phyloP scores from a whole-genome alignment of 129 eudicot genomes.

The Smallanthus sonchifolius region DNA sequence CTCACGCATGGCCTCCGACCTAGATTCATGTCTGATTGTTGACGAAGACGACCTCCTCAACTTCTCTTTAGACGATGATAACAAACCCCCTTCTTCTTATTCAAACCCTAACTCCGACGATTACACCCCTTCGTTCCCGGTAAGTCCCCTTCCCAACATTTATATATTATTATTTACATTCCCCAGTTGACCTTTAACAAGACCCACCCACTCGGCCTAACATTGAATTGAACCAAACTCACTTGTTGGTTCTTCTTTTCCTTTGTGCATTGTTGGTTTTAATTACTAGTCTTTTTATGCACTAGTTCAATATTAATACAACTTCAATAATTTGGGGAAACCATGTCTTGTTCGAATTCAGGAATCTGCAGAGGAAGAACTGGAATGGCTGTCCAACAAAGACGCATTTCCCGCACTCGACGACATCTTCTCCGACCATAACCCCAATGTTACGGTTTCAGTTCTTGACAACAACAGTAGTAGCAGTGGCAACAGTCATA shows the following conservation, averaged over 20 bases:
- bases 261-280: not conserved
- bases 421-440: conserved; percentile 43
- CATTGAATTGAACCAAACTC: no score
- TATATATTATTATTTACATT: no score
- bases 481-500: conserved; percentile 30
- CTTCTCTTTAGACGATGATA: conserved; percentile 55
- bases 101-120: conserved; percentile 24
- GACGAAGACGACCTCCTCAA: conserved; percentile 75
- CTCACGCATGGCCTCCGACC: conserved; percentile 39
- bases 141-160: conserved; percentile 40
- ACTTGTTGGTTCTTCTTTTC: no score
- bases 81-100: conserved; percentile 33
- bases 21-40: conserved; percentile 37
- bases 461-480: conserved; percentile 66
- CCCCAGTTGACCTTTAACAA: not conserved
- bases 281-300: not conserved
- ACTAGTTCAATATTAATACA: not conserved
- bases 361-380: conserved; percentile 78
- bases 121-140: conserved; percentile 40
- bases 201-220: no score
- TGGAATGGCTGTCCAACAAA: conserved; percentile 93
- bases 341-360: conserved; percentile 6
- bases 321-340: not conserved
- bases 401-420: conserved; percentile 84
- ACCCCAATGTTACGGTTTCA: conserved; percentile 32